Base-by-base conservation (phyloP, 2,329 filamentous ascomycete species). In the Harringtonia aguacate region DNA sequence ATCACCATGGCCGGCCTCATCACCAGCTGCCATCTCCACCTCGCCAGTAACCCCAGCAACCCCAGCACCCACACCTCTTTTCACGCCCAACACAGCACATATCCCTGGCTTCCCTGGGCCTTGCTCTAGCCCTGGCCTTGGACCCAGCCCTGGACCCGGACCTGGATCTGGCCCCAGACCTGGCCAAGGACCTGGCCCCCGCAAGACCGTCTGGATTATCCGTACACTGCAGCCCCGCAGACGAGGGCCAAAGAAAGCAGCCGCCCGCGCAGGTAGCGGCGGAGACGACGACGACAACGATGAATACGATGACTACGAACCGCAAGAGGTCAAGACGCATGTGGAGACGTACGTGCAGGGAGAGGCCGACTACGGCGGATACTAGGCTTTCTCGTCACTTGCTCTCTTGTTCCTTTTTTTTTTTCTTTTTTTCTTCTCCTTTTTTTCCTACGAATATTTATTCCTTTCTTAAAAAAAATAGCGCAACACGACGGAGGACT, bases 171-270 rank as follows among this genome's bases (percentile, higher is more conserved):
- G n/a, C n/a, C n/a, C n/a, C n/a, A n/a, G n/a, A 29, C 31, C 22
- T 9, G 35, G n/a, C 10, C 31, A 20, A 17, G 22, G 20, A 34
- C 28, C 35, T 20, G 35, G 28, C 21, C 33, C 30, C 30, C 30
- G 17, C 36, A 51, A 46, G 22, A 51, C 49, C 8, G 43, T 49
- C n/a, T 49, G 49, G 49, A 51, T 46, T 21, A 49, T 47, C 14
- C 45, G 47, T 3, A 49, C 47, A 5, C 39, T 48, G 13, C 47
- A 49, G 33, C 47, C 49, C 8, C 47, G 47, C 13, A 48, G 42
- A 27, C 21, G n/a, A 6, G 15, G 40, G 34, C 40, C 48, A 8
- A 36, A 29, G 36, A 21, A 8, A 17, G 34, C 41, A 17, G 18
- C 5, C 4, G 34, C 24, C 10, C 6, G 24, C 3, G 22, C 20